phyloP scores from a whole-genome alignment of 2,329 filamentous ascomycete species.

The Metarhizium anisopliae region DNA sequence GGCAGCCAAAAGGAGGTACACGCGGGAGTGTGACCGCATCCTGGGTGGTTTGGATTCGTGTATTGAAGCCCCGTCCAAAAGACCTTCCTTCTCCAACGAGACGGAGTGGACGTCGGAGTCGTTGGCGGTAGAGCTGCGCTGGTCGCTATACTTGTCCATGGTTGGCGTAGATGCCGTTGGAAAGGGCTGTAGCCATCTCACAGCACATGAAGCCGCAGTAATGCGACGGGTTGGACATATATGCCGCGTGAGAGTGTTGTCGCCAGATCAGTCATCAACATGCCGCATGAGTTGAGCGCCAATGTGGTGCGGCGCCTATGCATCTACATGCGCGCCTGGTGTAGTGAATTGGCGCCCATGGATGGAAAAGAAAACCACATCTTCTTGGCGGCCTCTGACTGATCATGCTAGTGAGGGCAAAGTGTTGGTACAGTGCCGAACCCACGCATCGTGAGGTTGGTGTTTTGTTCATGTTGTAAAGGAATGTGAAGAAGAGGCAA shows the following conservation, averaged over 20 bases:
- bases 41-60: neutral
- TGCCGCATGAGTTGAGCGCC: neutral
- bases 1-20: neutral
- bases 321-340: neutral
- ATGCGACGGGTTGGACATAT: neutral
- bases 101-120: neutral
- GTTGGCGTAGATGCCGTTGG: neutral
- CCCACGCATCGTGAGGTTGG: too few relatives aligned
- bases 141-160: neutral
- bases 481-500: too few relatives aligned
- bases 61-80: neutral
- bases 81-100: neutral
- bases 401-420: too few relatives aligned
- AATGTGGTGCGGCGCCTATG: neutral
- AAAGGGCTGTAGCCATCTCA: neutral
- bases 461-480: too few relatives aligned
- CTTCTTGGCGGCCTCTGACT: too few relatives aligned
- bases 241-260: neutral
- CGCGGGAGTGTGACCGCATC: neutral
- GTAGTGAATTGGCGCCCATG: neutral
- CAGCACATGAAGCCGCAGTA: neutral
- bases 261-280: neutral
- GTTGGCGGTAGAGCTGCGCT: slow-evolving; percentile 1
- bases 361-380: neutral
- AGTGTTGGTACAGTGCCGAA: too few relatives aligned